Evolutionary conservation across 2,329 filamentous ascomycete species (phyloP), one percentile per base, ranked within the genome.

Genomic region (Dactylellina sp.): DNA sequence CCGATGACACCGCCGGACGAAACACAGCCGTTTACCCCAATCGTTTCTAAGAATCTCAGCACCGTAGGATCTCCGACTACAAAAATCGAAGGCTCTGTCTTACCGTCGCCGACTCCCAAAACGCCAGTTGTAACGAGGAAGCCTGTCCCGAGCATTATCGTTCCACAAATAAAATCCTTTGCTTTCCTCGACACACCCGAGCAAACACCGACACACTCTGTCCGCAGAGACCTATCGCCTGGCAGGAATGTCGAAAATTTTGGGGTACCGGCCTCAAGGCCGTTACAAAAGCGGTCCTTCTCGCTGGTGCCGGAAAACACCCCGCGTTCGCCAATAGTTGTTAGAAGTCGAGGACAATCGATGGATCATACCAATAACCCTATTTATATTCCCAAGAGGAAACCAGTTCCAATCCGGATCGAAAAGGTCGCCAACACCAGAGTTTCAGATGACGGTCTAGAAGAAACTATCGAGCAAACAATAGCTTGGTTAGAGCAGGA

Each of bases 1-100:
- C 68, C 60, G 40, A 72, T 64, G 60, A 72, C 68, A 56, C 68
- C 68, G 35, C 68, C 60, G 25, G 60, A 72, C 16, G 68, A 72
- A 42, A 39, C 24, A 2, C 60, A 61, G 55, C 42, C 60, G 20
- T 72, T 60, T 14, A 55, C 39, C 16, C 60, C 68, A 55, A 46
- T 50, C 46, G 18, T 22, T 25, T 35, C 50, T 9, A 20, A 46
- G 7, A 49, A 35, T 22, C 37, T 44, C 20, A 59, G 35, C n/a
- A 39, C 66, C n/a, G 66, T 53, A 37, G 53, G 42, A n/a, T 59
- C 60, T 16, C 62, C 68, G 16, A 72, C 68, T 7, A 59, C 55
- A 22, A 61, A 61, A 61, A 55, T 72, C 53, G 68, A 65, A 46
- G 28, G 20, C 9, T 44, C 39, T 1, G 35, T 65, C 44, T 25